Evolutionary conservation across 768 basidiomycete genomes (phyloP), one percentile per base, ranked within the genome.

Genomic region (Macrocybe gigantea): DNA sequence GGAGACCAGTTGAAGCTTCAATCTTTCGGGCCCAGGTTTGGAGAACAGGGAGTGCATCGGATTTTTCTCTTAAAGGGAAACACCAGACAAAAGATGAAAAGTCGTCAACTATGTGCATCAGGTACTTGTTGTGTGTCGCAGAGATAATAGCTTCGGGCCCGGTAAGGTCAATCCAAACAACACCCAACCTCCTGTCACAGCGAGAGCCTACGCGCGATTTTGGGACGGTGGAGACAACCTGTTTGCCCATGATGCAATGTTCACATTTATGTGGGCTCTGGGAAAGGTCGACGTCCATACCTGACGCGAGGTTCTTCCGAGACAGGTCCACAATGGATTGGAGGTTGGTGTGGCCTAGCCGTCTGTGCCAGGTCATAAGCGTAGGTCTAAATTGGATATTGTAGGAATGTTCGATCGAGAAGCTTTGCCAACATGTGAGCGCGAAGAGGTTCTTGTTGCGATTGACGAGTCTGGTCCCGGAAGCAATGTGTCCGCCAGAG

Each of bases 101-200:
- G 44, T 70, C 63, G 49, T 70, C 66, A 9, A 71, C 56, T n/a
- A 71, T 59, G 49, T 69, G 58, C 59, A 22, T 22, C 22, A 22
- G 22, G 22, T 22, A 22, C 4, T 22, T 22, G 22, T 22, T 22
- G 69, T 60, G 1, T 22, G 52, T 54, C 1, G 49, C 8, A 1
- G 63, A 64, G 11, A 30, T 34, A 11, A 68, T 59, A 47, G 44
- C 45, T 1, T 52, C 30, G 13, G 52, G 47, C 30, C 63, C 59
- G n/a, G 56, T 50, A 10, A 70, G 41, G 41, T 72, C 67, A 37
- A 67, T 56, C 45, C 56, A 65, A 3, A 70, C 60, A 14, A 55
- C 60, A 38, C 61, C 65, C 40, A 67, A 46, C 38, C 43, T 22
- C 22, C 22, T 22, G 22, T 22, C 22, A 22, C 2, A 22, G 22